These are phyloP conservation scores for Acephala macrosclerotiorum DNA, from an alignment of 2,329 filamentous ascomycete species.

Conservation along the genomic window DNA sequence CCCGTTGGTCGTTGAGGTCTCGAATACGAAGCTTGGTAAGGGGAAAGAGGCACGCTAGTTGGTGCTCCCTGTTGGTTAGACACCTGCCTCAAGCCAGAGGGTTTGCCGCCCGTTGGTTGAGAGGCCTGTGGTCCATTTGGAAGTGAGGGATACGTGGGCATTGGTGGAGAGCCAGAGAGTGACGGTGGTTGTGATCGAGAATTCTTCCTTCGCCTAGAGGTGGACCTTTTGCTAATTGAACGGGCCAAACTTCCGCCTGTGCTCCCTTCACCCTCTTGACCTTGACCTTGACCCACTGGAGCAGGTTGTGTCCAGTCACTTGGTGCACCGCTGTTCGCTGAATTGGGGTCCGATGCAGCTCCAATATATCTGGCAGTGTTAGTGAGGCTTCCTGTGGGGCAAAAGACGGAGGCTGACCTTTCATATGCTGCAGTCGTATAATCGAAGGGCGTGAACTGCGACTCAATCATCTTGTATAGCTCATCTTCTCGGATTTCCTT, in stretches of 20 bases:
- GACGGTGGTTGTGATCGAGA: conserved; percentile 40
- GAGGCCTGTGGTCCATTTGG: conserved; percentile 30
- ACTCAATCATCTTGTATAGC: conserved; percentile 92
- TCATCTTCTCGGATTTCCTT: conserved; percentile 96
- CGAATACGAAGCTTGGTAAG: conserved; percentile 41
- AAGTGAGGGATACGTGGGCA: conserved; percentile 32
- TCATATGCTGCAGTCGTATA: conserved; percentile 86
- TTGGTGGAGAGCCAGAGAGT: conserved; percentile 39
- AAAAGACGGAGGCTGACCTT: conserved; percentile 59
- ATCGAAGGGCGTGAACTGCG: conserved; percentile 92
- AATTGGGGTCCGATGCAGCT: conserved; percentile 42
- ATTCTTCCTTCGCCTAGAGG: conserved; percentile 32
- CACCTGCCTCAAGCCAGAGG: conserved; percentile 11
- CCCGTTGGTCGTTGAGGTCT: conserved; percentile 35
- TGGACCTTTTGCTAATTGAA: conserved; percentile 29
- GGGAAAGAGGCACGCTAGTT: conserved; percentile 35
- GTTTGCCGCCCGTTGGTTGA: neutral
- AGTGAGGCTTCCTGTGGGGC: conserved; percentile 1
- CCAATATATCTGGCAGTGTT: conserved; percentile 43
- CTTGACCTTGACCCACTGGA: conserved; percentile 14
- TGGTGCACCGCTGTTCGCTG: conserved; percentile 25
- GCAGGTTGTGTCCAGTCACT: conserved; percentile 30
- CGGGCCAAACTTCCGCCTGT: conserved; percentile 14
- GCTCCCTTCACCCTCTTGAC: conserved; percentile 19
- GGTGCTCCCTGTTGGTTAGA: conserved; percentile 13